A percentile compares a stretch with the other conserved stretches of the same genome.
These are phyloP conservation scores for Aspergillus taichungensis DNA, from an alignment of 495 filamentous ascomycete species.

Conservation along the genomic window DNA sequence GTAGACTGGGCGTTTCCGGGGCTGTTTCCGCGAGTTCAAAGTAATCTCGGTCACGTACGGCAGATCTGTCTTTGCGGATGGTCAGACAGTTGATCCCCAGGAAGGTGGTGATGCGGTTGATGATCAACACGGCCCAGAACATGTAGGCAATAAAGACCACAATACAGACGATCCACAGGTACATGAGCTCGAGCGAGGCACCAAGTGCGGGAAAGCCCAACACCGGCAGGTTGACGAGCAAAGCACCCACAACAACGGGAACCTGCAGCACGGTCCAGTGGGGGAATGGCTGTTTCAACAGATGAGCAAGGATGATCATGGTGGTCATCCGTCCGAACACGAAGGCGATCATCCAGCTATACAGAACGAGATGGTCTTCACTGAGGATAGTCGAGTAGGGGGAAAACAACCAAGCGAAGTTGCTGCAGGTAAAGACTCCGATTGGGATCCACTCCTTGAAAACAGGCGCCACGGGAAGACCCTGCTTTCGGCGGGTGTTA, in stretches of 20 bases:
- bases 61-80: constrained; percentile 55
- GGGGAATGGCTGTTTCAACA: constrained; percentile 88
- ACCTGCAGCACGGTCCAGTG: constrained; percentile 89
- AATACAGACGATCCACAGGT: constrained; percentile 72
- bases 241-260: constrained; percentile 75
- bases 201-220: constrained; percentile 60
- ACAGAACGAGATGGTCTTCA: constrained; percentile 82
- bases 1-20: constrained; percentile 1
- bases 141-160: constrained; percentile 78
- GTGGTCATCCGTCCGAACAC: constrained; percentile 99
- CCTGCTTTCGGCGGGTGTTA: constrained; percentile 59
- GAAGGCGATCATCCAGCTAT: constrained; percentile 88
- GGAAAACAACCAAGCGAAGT: constrained; percentile 76
- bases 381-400: constrained; percentile 70
- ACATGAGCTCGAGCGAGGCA: constrained; percentile 57
- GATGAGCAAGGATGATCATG: constrained; percentile 95
- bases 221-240: constrained; percentile 72
- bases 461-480: constrained; percentile 70
- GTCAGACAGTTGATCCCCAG: constrained; percentile 90
- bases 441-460: constrained; percentile 96
- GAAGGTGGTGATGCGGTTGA: constrained; percentile 83
- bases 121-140: constrained; percentile 86
- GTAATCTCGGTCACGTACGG: constrained; percentile 31
- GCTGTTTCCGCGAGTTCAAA: constrained; percentile 22
- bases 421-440: constrained; percentile 62